Evolutionary conservation across 805 yeast species (phyloP).

Genomic region (Ogataea paraovalis): DNA sequence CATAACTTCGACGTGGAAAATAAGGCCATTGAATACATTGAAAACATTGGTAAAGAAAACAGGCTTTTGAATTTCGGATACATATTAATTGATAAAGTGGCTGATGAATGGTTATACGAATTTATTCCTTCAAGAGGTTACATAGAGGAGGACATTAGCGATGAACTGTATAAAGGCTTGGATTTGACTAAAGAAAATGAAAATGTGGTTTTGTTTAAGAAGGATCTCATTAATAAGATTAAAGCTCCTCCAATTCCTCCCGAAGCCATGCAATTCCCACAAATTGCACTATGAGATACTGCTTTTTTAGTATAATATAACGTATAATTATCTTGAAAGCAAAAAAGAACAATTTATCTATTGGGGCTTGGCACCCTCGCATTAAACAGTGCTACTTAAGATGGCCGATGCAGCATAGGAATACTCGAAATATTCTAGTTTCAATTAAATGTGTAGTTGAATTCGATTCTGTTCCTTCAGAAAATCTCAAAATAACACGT

Average conservation of each 20-base stretch:
- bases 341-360: too few species aligned
- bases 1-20: conserved; percentile 58
- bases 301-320: too few species aligned
- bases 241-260: background rate
- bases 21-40: conserved; percentile 51
- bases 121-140: conserved; percentile 17
- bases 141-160: conserved; percentile 12
- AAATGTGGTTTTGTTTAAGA: conserved; percentile 1
- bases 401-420: too few species aligned
- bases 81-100: conserved; percentile 9
- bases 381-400: too few species aligned
- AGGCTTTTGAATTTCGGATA: conserved; percentile 50
- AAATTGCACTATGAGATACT: background rate
- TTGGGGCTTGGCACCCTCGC: too few species aligned
- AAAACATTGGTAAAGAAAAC: conserved; percentile 48
- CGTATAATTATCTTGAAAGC: too few species aligned
- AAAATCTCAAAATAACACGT: too few species aligned
- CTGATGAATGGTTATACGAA: conserved; percentile 8
- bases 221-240: conserved; percentile 1
- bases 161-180: conserved; percentile 22
- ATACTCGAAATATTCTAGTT: too few species aligned
- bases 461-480: too few species aligned
- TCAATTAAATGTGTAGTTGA: too few species aligned
- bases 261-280: background rate
- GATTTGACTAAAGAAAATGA: conserved; percentile 6